Percentiles rank a stretch among this genome's conserved stretches.
phyloP scores from a whole-genome alignment of 805 yeast genomes.

The Cyberlindnera mycetangii region DNA sequence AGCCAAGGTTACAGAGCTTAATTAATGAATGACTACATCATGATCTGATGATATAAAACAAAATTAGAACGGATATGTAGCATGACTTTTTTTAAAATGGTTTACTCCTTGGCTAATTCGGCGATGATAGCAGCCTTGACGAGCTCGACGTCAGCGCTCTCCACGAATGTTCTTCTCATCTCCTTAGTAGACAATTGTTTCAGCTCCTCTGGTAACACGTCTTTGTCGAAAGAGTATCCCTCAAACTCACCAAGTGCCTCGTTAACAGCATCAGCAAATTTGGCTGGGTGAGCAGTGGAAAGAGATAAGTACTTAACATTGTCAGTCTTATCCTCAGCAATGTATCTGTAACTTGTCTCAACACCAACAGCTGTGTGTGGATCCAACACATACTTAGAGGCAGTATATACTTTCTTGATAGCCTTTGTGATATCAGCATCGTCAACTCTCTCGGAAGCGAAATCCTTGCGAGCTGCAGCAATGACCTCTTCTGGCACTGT shows the following conservation, averaged over 20 bases:
- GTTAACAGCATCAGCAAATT: slow-evolving; percentile 94
- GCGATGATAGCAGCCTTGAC: slow-evolving; percentile 75
- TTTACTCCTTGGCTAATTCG: slow-evolving; percentile 52
- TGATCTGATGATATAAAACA: background rate
- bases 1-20: slow-evolving; percentile 11
- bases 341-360: slow-evolving; percentile 64
- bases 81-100: background rate
- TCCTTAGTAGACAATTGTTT: slow-evolving; percentile 65
- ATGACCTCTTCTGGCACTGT: slow-evolving; percentile 63
- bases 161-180: slow-evolving; percentile 70
- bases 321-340: slow-evolving; percentile 42
- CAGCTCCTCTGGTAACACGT: slow-evolving; percentile 88
- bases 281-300: slow-evolving; percentile 99
- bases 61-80: too few relatives aligned
- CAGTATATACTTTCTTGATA: slow-evolving; percentile 65
- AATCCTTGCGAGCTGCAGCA: slow-evolving; percentile 61
- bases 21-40: background rate
- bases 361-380: slow-evolving; percentile 98
- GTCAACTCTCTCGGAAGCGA: slow-evolving; percentile 76
- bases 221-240: slow-evolving; percentile 81
- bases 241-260: slow-evolving; percentile 61
- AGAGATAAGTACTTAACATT: slow-evolving; percentile 62
- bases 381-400: slow-evolving; percentile 77
- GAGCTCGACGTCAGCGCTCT: slow-evolving; percentile 66
- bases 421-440: slow-evolving; percentile 78